Percentiles rank a stretch among this genome's conserved stretches.
Conservation (phyloP, 169 alveolate genomes). For the Theileria parva region DNA sequence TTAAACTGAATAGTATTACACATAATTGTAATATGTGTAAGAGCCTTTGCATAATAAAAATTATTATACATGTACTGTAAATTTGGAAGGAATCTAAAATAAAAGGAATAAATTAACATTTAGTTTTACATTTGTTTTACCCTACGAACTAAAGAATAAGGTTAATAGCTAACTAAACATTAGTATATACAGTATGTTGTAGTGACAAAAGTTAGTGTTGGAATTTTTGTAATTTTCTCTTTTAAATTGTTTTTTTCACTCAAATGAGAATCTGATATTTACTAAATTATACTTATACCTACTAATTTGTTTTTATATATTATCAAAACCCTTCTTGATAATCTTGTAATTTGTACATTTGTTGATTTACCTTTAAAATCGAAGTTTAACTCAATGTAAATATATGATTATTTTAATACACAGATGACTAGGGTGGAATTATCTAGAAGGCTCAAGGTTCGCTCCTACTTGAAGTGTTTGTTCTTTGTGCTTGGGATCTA, state of each 20-base stretch:
- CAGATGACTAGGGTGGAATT: conserved; percentile 9
- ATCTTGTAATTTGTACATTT: background rate
- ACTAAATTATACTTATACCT: background rate
- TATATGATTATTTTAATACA: background rate
- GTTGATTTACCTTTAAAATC: background rate
- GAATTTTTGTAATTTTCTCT: background rate
- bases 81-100: background rate
- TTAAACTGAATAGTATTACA: background rate
- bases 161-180: background rate
- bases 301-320: too few relatives aligned
- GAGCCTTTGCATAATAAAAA: background rate
- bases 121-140: background rate
- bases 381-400: background rate
- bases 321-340: background rate
- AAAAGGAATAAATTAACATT: background rate
- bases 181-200: background rate
- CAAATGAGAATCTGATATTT: background rate
- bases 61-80: background rate
- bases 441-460: conserved; percentile 10
- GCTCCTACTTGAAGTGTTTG: conserved; percentile 7
- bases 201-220: background rate
- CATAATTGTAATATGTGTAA: conserved; percentile 5
- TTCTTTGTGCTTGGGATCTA: conserved; percentile 55
- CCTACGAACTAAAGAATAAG: background rate
- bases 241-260: too few relatives aligned